Evolutionary conservation across 805 yeast genomes (phyloP), one percentile per base, ranked within the genome.

Genomic region (Metschnikowia reukaufii): DNA sequence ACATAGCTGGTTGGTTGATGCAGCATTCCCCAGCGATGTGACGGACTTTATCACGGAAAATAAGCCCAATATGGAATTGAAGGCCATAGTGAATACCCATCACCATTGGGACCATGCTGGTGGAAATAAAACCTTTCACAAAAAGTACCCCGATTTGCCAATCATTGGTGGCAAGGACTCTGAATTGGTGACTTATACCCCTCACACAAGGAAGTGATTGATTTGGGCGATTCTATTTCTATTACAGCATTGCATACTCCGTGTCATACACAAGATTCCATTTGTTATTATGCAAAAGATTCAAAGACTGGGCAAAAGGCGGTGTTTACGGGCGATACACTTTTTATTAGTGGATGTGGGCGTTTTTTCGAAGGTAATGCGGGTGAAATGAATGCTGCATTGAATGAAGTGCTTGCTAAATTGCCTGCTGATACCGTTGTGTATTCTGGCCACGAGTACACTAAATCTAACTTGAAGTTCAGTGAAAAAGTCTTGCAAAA

Each of bases 391-490:
- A 78, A 84, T 55, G 52, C 56, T 1, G 78, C 96, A 0, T 73
- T 94, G 58, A 82, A 81, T 56, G 64, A 70, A 16, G 68, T 77
- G 9, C 72, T 94, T 49, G 85, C 76, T 3, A 57, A 60, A 21
- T 73, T 92, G 43, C 91, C 96, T 0, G 66, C 69, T 17, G 84
- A 81, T 8, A 89, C 97, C 0, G 64, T 66, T 32, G 90, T 91
- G 2, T 92, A 81, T 61, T 92, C 97, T 2, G 99, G 99, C 2
- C 99, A 94, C 66, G 99, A 94, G 68, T 94, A 94, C 68, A 94
- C 99, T 5, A 77, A 74, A 56, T 75, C 87, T 20, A 92, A 94
- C 63, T 84, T 86, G 18, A 79, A 76, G 54, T 94, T 94, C 64
- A 88, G 94, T 16, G 76, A 80, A 54, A 75, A 83, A 2, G 81